Conservation (phyloP, 2,329 filamentous ascomycete species). For the Herpotrichia juniperi region DNA sequence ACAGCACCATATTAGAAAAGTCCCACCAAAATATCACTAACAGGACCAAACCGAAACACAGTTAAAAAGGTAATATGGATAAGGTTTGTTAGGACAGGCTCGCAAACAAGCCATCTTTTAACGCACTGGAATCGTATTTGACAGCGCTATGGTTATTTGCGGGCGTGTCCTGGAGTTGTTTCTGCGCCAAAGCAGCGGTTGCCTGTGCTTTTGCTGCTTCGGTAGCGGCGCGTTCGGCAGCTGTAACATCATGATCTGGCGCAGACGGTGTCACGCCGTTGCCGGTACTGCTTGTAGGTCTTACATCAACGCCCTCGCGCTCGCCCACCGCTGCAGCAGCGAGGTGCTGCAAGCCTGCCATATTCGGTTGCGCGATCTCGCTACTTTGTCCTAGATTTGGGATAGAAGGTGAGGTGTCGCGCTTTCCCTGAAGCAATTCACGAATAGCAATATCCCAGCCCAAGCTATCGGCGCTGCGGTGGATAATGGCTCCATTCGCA, state of each 20-base stretch:
- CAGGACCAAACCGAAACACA: neutral
- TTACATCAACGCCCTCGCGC: constrained; percentile 35
- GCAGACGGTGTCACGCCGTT: constrained; percentile 20
- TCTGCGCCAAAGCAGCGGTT: constrained; percentile 41
- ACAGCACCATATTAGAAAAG: neutral
- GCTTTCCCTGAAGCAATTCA: constrained; percentile 39
- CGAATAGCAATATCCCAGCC: constrained; percentile 45
- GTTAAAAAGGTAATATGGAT: neutral
- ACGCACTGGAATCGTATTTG: constrained; percentile 14
- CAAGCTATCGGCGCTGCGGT: constrained; percentile 33
- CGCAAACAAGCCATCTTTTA: constrained; percentile 18
- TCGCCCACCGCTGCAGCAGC: constrained; percentile 47
- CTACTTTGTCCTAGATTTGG: constrained; percentile 28
- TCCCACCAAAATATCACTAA: neutral
- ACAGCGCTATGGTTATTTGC: constrained; percentile 3
- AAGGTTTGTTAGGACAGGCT: constrained; percentile 1
- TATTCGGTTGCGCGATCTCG: constrained; percentile 38
- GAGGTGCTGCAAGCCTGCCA: constrained; percentile 46
- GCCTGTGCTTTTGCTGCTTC: constrained; percentile 43
- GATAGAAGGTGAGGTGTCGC: constrained; percentile 26
- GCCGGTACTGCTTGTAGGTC: constrained; percentile 33
- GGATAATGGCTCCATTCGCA: constrained; percentile 37
- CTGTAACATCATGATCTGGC: constrained; percentile 42
- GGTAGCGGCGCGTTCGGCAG: constrained; percentile 44
- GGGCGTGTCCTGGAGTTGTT: constrained; percentile 23